phyloP scores from a whole-genome alignment of 75 land plant species.

The Azolla pinnata region DNA sequence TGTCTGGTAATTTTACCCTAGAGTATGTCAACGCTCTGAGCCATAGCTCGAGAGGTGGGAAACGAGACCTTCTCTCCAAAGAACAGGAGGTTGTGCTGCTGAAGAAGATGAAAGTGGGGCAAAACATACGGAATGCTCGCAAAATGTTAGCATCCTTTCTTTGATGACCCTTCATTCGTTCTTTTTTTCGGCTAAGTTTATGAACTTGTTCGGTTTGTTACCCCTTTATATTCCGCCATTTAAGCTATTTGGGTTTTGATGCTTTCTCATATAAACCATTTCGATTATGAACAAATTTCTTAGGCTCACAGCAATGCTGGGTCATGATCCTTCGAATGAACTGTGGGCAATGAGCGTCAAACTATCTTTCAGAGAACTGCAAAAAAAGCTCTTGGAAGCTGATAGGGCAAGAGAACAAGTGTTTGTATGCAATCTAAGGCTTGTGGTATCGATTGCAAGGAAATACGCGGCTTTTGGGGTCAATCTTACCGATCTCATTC shows the following conservation, averaged over 20 bases:
- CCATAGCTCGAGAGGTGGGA: neutral
- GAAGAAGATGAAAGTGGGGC: constrained; percentile 21
- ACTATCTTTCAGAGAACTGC: constrained; percentile 16
- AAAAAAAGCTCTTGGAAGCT: constrained; percentile 13
- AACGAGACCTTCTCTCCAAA: constrained; percentile 19
- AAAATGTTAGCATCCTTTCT: constrained; percentile 9
- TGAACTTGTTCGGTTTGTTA: too few species aligned
- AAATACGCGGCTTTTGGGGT: constrained; percentile 26
- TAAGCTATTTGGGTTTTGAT: too few species aligned
- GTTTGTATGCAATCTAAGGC: constrained; percentile 26
- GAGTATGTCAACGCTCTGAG: neutral
- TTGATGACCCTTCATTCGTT: too few species aligned
- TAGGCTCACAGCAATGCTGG: constrained; percentile 22
- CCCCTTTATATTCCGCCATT: too few species aligned
- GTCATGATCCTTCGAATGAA: constrained; percentile 28
- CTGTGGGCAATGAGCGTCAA: constrained; percentile 20
- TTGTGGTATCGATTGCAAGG: constrained; percentile 32
- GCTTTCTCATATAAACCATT: too few species aligned
- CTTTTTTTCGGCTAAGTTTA: too few species aligned
- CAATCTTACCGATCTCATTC: constrained; percentile 32
- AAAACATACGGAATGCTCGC: constrained; percentile 10
- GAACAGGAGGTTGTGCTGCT: constrained; percentile 19
- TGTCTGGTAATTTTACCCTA: too few species aligned
- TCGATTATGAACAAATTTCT: too few species aligned
- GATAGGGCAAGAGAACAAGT: constrained; percentile 26